Percentiles rank a stretch among this genome's conserved stretches.
phyloP scores from a whole-genome alignment of 164 flowering plant genomes.

The Liriodendron chinense region DNA sequence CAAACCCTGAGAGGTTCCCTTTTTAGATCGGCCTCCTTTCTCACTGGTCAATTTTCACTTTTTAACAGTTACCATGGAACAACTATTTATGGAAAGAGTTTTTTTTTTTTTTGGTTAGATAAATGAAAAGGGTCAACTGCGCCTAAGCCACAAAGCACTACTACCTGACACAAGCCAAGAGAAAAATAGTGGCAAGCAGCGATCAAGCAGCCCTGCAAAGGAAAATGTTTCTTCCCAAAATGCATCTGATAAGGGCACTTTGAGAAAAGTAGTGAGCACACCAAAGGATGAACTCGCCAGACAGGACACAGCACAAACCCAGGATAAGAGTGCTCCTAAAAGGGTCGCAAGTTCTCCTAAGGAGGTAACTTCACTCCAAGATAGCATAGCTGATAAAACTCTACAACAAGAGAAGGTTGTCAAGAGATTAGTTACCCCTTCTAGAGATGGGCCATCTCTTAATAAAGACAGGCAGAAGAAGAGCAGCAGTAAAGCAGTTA shows the following conservation, averaged over 20 bases:
- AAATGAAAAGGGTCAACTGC: constrained; percentile 94
- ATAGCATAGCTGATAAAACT: constrained; percentile 9
- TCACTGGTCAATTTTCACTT: not conserved
- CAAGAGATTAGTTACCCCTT: constrained; percentile 32
- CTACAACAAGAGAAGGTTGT: constrained; percentile 28
- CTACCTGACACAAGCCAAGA: constrained; percentile 68
- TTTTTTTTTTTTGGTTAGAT: constrained; percentile 35
- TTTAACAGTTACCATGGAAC: not conserved
- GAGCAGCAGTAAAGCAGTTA: constrained; percentile 36
- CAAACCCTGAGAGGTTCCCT: not conserved
- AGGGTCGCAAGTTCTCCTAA: constrained; percentile 17
- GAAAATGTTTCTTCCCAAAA: constrained; percentile 31
- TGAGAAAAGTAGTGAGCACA: constrained; percentile 20
- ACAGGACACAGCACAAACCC: constrained; percentile 21
- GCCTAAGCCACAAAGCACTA: constrained; percentile 81
- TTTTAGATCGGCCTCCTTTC: not conserved
- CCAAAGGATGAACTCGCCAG: constrained; percentile 28
- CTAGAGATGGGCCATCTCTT: constrained; percentile 27
- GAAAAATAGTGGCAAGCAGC: constrained; percentile 37
- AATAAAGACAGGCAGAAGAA: constrained; percentile 49
- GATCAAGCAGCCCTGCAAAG: constrained; percentile 25
- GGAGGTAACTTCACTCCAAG: constrained; percentile 25
- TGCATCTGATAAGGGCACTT: constrained; percentile 27
- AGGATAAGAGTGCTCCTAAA: constrained; percentile 16
- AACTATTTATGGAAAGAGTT: not conserved